A percentile compares a stretch with the other conserved stretches of the same genome.
phyloP scores from a whole-genome alignment of 257 asterid genomes.

The Ehretia macrophylla region DNA sequence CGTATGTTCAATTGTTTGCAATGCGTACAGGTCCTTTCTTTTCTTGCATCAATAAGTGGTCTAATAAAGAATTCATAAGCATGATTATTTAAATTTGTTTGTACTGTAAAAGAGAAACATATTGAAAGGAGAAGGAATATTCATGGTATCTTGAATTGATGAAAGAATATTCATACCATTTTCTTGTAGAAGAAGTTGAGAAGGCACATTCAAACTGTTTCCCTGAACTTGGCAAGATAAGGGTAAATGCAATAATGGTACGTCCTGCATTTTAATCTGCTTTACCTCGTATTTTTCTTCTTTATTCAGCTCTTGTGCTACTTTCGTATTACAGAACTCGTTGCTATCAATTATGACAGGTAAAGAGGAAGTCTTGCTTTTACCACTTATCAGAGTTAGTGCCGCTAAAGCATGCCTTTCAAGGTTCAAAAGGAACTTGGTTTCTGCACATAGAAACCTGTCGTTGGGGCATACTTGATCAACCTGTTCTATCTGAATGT shows the following conservation, averaged over 20 bases:
- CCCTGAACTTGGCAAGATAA: slow-evolving; percentile 48
- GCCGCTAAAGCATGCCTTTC: slow-evolving; percentile 48
- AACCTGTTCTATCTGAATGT: slow-evolving; percentile 12
- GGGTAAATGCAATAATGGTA: slow-evolving; percentile 45
- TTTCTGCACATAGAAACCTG: slow-evolving; percentile 39
- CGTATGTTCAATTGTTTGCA: too few relatives aligned
- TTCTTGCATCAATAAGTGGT: too few relatives aligned
- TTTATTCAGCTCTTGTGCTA: neutral
- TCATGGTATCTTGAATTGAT: neutral
- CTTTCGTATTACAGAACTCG: neutral
- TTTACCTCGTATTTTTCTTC: neutral
- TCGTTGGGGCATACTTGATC: slow-evolving; percentile 7
- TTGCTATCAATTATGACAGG: slow-evolving; percentile 34
- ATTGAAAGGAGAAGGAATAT: too few relatives aligned
- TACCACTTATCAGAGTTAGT: slow-evolving; percentile 50
- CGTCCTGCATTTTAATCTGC: slow-evolving; percentile 9
- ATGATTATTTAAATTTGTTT: too few relatives aligned
- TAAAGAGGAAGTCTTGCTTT: slow-evolving; percentile 33
- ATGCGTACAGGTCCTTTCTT: too few relatives aligned
- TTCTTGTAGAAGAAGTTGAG: slow-evolving; percentile 56
- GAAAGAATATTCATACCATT: neutral
- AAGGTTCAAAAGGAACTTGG: slow-evolving; percentile 32
- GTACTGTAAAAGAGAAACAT: too few relatives aligned
- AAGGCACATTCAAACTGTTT: slow-evolving; percentile 57
- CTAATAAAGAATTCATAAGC: too few relatives aligned